phyloP scores from a whole-genome alignment of 2,329 filamentous ascomycete species.

The Aspergillus floridensis region DNA sequence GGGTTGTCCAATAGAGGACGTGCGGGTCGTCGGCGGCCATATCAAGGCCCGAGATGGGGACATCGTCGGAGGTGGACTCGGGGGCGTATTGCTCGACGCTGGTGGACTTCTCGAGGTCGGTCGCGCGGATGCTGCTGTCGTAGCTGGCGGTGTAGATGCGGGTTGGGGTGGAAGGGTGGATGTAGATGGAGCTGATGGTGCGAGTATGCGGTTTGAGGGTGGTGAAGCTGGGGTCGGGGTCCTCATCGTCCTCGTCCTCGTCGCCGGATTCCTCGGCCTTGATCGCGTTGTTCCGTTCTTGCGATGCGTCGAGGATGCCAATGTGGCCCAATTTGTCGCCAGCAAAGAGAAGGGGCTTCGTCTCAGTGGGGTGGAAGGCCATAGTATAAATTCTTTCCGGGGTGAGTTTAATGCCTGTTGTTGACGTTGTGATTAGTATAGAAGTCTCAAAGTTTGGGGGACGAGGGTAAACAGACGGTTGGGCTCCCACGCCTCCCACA shows the following conservation, averaged over 20 bases:
- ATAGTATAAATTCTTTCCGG: conserved; percentile 85
- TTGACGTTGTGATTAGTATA: conserved; percentile 4
- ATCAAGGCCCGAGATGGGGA: conserved; percentile 81
- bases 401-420: conserved; percentile 79
- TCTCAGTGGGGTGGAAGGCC: conserved; percentile 79
- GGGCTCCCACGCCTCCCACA: conserved; percentile 83
- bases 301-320: conserved; percentile 77
- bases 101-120: conserved; percentile 77
- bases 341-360: conserved; percentile 86
- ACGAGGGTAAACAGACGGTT: conserved; percentile 56
- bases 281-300: conserved; percentile 44
- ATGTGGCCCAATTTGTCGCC: conserved; percentile 91
- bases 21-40: conserved; percentile 70
- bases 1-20: conserved; percentile 79
- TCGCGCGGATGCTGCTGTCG: conserved; percentile 83
- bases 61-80: conserved; percentile 63
- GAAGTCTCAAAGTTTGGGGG: not conserved
- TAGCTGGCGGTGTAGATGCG: conserved; percentile 83
- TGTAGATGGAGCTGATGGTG: conserved; percentile 82
- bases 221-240: conserved; percentile 73
- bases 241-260: conserved; percentile 63
- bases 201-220: conserved; percentile 87
- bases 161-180: conserved; percentile 70
- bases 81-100: conserved; percentile 82
- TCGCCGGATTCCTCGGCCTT: conserved; percentile 64